A percentile compares a stretch with the other conserved stretches of the same genome.
Evolutionary conservation across 2,329 filamentous ascomycete genomes (phyloP).

Genomic region (Penicillium glabrum): DNA sequence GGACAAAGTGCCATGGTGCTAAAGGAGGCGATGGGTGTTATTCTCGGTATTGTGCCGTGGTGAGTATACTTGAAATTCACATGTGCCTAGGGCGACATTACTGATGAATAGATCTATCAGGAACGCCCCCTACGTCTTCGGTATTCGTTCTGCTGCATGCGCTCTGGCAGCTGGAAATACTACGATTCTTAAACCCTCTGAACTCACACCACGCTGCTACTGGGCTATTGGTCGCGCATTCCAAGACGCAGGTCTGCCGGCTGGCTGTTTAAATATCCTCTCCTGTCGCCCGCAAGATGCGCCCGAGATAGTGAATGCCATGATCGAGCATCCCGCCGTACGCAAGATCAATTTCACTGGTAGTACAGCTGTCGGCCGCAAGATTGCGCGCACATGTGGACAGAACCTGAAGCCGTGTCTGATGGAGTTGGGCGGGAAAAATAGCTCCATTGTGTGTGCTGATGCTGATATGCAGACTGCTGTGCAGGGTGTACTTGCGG

Average conservation of each 20-base stretch:
- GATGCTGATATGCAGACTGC: constrained; percentile 74
- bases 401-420: constrained; percentile 73
- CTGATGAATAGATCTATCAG: constrained; percentile 25
- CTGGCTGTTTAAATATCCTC: constrained; percentile 73
- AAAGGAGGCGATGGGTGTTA: constrained; percentile 74
- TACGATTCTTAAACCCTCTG: constrained; percentile 68
- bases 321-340: constrained; percentile 65
- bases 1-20: constrained; percentile 63
- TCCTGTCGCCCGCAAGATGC: constrained; percentile 61
- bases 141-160: constrained; percentile 53
- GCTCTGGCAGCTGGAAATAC: constrained; percentile 73
- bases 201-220: constrained; percentile 63
- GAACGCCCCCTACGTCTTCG: constrained; percentile 56
- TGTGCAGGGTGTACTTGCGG: constrained; percentile 32
- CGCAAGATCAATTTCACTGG: constrained; percentile 77
- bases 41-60: constrained; percentile 78
- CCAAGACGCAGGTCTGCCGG: constrained; percentile 70
- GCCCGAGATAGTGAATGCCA: constrained; percentile 61
- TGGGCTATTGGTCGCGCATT: constrained; percentile 62
- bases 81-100: neutral
- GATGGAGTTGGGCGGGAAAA: constrained; percentile 81
- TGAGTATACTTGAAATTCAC: constrained; percentile 35
- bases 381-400: constrained; percentile 67
- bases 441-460: constrained; percentile 71
- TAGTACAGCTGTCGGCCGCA: constrained; percentile 65